Percentiles rank a stretch among this genome's conserved stretches.
Evolutionary conservation across 2,329 filamentous ascomycete species (phyloP).

Genomic region (Trichoderma koningii): DNA sequence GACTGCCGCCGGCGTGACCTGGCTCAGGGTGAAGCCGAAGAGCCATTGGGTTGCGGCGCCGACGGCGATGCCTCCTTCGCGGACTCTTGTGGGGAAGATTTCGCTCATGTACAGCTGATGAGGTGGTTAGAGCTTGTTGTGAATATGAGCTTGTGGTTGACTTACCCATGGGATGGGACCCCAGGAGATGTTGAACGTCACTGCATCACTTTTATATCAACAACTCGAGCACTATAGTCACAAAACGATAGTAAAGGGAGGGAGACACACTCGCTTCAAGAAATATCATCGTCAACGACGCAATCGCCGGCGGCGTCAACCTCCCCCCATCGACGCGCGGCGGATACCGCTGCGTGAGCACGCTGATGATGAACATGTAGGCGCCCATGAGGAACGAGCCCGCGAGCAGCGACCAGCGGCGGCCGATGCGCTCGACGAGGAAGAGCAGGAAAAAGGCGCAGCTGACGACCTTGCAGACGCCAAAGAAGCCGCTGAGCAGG

Average conservation of each 20-base stretch:
- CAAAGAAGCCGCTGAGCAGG: constrained; percentile 56
- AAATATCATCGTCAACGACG: constrained; percentile 54
- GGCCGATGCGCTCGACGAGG: constrained; percentile 52
- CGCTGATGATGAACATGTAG: constrained; percentile 55
- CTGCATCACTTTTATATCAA: constrained; percentile 14
- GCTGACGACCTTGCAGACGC: constrained; percentile 53
- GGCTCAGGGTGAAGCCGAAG: constrained; percentile 53
- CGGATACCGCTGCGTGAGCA: constrained; percentile 50
- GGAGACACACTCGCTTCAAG: constrained; percentile 45
- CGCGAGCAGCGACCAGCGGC: constrained; percentile 50
- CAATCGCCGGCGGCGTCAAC: constrained; percentile 46
- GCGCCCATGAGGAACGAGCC: constrained; percentile 53
- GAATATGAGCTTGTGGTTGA: neutral
- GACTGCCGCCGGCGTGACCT: constrained; percentile 52
- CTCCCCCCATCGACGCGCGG: constrained; percentile 41
- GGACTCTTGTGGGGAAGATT: constrained; percentile 55
- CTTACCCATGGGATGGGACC: constrained; percentile 35
- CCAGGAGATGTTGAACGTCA: constrained; percentile 43
- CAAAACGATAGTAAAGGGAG: neutral
- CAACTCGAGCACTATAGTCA: neutral
- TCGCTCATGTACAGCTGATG: constrained; percentile 47
- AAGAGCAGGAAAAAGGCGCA: constrained; percentile 51
- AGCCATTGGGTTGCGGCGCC: constrained; percentile 54
- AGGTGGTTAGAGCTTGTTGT: neutral
- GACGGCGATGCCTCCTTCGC: constrained; percentile 52